phyloP scores from a whole-genome alignment of 2,329 filamentous ascomycete species.

The Aschersonia sp. region DNA sequence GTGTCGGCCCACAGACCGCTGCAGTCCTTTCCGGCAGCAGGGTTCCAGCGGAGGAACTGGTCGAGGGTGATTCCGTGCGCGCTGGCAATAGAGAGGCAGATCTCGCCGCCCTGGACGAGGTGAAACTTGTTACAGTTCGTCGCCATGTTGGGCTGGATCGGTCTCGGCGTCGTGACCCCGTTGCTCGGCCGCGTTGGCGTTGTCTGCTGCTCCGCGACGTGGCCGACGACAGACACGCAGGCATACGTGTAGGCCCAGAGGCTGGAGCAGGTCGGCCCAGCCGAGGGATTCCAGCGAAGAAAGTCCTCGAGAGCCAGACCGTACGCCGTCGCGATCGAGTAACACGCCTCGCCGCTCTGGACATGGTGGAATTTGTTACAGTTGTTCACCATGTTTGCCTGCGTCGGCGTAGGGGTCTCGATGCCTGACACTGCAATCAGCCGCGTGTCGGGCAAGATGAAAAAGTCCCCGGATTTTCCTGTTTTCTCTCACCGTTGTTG shows the following conservation, averaged over 20 bases:
- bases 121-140: conserved; percentile 6
- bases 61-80: neutral
- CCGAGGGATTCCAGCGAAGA: conserved; percentile 8
- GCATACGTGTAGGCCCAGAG: conserved; percentile 2
- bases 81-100: neutral
- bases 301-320: conserved; percentile 12
- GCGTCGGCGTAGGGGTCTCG: conserved; percentile 7
- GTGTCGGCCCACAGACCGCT: conserved; percentile 3
- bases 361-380: conserved; percentile 15
- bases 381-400: conserved; percentile 13
- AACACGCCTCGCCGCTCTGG: conserved; percentile 9
- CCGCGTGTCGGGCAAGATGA: neutral
- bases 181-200: neutral
- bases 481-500: neutral
- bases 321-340: conserved; percentile 8
- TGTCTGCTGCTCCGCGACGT: neutral
- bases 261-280: conserved; percentile 4
- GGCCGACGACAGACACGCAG: neutral
- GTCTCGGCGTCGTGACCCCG: conserved; percentile 4
- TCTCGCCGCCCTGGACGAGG: neutral
- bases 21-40: conserved; percentile 2
- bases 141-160: conserved; percentile 4
- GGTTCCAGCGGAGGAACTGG: conserved; percentile 3
- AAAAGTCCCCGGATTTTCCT: neutral
- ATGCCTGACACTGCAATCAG: neutral